A percentile compares a stretch with the other conserved stretches of the same genome.
These are phyloP conservation scores for Starmerella apis DNA, from an alignment of 805 yeast genomes.

Conservation along the genomic window DNA sequence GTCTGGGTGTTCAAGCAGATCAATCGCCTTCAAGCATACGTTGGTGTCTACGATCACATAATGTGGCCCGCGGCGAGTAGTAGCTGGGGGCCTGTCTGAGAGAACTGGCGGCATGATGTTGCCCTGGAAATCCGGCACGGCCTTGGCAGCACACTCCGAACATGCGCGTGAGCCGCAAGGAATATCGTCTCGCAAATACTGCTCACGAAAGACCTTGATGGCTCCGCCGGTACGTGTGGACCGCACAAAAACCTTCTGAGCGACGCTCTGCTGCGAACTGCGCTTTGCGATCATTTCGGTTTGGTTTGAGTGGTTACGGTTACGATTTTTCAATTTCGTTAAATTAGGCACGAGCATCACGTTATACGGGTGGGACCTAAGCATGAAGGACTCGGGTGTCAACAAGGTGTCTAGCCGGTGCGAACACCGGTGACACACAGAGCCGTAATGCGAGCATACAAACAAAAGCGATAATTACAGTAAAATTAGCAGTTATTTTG, in stretches of 20 bases:
- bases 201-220: slow-evolving; percentile 84
- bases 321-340: not conserved
- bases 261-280: slow-evolving; percentile 24
- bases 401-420: no score
- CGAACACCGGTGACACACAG: no score
- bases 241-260: slow-evolving; percentile 72
- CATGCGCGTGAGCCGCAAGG: slow-evolving; percentile 80
- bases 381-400: not conserved
- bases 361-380: not conserved
- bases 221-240: slow-evolving; percentile 78
- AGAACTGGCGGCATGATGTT: slow-evolving; percentile 56
- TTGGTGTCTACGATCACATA: slow-evolving; percentile 82
- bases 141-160: slow-evolving; percentile 45
- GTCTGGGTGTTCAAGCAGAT: slow-evolving; percentile 63
- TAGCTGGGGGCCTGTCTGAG: slow-evolving; percentile 34
- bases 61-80: slow-evolving; percentile 50
- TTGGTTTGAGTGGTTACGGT: not conserved
- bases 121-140: slow-evolving; percentile 47
- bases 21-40: slow-evolving; percentile 78
- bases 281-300: slow-evolving; percentile 22
- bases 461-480: no score
- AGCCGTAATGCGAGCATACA: no score
- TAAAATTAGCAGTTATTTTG: not conserved
- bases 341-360: not conserved
- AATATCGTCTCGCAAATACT: slow-evolving; percentile 81